These are phyloP conservation scores for Plasmodium knowlesi DNA, from an alignment of 169 alveolate species.

Conservation along the genomic window DNA sequence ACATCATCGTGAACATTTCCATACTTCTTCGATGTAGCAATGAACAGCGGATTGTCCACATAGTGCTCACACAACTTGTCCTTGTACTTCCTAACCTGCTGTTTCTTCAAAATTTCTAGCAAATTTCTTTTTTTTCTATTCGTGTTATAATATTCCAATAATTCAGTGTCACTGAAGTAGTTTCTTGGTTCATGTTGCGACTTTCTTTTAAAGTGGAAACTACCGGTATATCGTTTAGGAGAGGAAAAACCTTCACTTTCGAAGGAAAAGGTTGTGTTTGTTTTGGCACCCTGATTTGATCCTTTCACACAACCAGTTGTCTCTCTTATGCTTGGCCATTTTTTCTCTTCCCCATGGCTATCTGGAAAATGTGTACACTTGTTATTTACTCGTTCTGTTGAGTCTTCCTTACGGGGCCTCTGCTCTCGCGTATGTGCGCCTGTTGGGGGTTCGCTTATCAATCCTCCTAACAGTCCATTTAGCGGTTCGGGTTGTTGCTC, in stretches of 20 bases:
- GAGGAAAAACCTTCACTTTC: slow-evolving; percentile 1
- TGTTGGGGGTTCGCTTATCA: not conserved
- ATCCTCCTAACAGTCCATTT: not conserved
- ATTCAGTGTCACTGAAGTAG: slow-evolving; percentile 58
- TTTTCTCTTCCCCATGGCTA: not conserved
- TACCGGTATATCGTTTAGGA: slow-evolving; percentile 27
- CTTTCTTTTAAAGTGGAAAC: slow-evolving; percentile 10
- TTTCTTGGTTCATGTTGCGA: not conserved
- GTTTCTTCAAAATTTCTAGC: slow-evolving; percentile 14
- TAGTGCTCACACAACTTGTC: not conserved
- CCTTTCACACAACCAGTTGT: not conserved
- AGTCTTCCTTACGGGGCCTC: not conserved
- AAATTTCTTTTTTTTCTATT: slow-evolving; percentile 29
- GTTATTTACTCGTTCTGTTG: not conserved
- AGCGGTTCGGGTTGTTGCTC: not conserved
- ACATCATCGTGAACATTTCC: not conserved
- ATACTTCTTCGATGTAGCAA: not conserved
- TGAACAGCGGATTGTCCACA: slow-evolving; percentile 4
- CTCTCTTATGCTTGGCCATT: not conserved
- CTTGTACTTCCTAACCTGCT: not conserved
- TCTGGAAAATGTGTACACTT: not conserved
- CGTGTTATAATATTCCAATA: slow-evolving; percentile 14
- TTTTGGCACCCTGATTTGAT: not conserved
- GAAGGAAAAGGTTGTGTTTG: not conserved
- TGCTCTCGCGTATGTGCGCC: not conserved